These are phyloP conservation scores for Thyridium curvatum DNA, from an alignment of 2,329 filamentous ascomycete genomes.

Conservation along the genomic window DNA sequence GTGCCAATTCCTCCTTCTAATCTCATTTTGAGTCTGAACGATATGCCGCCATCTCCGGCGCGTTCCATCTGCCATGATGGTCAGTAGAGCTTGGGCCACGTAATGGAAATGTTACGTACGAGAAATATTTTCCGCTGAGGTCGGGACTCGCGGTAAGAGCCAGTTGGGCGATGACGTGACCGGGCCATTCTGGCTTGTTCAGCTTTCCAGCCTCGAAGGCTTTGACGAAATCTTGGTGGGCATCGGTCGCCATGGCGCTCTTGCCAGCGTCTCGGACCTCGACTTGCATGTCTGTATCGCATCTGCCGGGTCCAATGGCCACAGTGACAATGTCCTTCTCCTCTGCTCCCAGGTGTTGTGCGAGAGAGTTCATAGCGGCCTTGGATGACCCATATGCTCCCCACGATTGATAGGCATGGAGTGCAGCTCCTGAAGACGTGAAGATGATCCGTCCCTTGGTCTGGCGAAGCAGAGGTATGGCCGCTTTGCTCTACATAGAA, in stretches of 20 bases:
- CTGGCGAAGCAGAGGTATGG: conserved; percentile 61
- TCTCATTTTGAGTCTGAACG: conserved; percentile 26
- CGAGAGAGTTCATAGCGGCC: conserved; percentile 76
- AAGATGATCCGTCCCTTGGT: conserved; percentile 68
- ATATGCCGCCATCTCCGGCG: conserved; percentile 45
- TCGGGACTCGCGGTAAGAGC: conserved; percentile 57
- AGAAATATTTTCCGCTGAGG: conserved; percentile 71
- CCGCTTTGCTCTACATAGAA: conserved; percentile 55
- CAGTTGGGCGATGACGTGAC: conserved; percentile 77
- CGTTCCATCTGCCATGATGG: conserved; percentile 39
- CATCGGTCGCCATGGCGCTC: conserved; percentile 41
- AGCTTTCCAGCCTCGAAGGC: conserved; percentile 66
- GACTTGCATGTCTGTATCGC: conserved; percentile 89
- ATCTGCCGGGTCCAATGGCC: conserved; percentile 69
- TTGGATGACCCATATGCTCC: conserved; percentile 78
- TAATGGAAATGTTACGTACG: conserved; percentile 47
- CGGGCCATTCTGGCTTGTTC: conserved; percentile 77
- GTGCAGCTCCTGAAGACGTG: conserved; percentile 72
- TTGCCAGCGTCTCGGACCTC: conserved; percentile 61
- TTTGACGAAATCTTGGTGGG: conserved; percentile 62
- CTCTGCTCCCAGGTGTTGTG: conserved; percentile 65
- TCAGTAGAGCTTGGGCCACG: background rate
- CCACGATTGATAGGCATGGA: conserved; percentile 63
- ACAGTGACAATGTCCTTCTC: conserved; percentile 71
- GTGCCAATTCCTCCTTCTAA: conserved; percentile 1